Evolutionary conservation across 768 basidiomycete species (phyloP).

Genomic region (Hydnomerulius pinastri): DNA sequence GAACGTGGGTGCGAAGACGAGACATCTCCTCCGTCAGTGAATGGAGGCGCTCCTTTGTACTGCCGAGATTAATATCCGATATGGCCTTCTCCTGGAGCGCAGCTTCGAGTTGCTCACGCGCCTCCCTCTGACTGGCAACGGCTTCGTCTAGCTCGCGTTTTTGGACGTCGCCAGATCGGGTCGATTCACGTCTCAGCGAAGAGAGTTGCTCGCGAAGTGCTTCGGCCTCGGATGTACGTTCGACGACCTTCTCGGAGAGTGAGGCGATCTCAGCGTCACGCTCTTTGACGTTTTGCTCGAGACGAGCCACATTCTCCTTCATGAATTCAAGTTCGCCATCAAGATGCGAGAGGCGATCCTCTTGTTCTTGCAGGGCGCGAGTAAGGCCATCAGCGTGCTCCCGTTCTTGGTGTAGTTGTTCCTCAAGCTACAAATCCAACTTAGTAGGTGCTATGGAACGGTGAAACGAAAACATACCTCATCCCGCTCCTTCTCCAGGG

Average conservation of each 20-base stretch:
- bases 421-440: slow-evolving; percentile 39
- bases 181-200: slow-evolving; percentile 55
- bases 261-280: slow-evolving; percentile 58
- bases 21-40: slow-evolving; percentile 61
- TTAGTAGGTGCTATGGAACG: neutral
- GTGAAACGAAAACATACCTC: slow-evolving; percentile 41
- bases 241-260: slow-evolving; percentile 46
- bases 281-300: slow-evolving; percentile 57
- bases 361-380: slow-evolving; percentile 51
- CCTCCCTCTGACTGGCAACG: slow-evolving; percentile 7
- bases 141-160: slow-evolving; percentile 31
- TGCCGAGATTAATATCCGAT: slow-evolving; percentile 49
- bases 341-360: slow-evolving; percentile 50
- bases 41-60: slow-evolving; percentile 49
- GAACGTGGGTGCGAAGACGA: slow-evolving; percentile 59
- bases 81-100: slow-evolving; percentile 57
- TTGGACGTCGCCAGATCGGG: slow-evolving; percentile 51
- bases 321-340: slow-evolving; percentile 59
- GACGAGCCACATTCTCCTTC: slow-evolving; percentile 52
- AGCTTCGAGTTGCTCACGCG: slow-evolving; percentile 44
- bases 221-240: slow-evolving; percentile 55
- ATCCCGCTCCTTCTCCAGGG: slow-evolving; percentile 55
- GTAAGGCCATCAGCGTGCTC: slow-evolving; percentile 51
- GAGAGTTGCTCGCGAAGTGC: slow-evolving; percentile 55
- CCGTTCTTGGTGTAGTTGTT: slow-evolving; percentile 54